Evolutionary conservation across 2,329 filamentous ascomycete genomes (phyloP).

Genomic region (Dactylellina haptotyla): DNA sequence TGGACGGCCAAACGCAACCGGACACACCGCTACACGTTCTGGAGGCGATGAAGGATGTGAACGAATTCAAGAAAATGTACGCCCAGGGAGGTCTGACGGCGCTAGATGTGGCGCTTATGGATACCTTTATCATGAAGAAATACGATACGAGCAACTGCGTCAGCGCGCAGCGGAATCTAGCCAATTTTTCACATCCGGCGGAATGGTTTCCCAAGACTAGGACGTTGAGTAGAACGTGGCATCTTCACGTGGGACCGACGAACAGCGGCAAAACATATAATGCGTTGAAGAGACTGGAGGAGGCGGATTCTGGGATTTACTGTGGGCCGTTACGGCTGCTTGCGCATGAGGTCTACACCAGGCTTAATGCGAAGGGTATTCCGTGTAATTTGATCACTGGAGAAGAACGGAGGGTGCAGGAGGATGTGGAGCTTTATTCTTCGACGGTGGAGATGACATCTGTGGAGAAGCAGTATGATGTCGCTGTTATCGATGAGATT

Average conservation of each 20-base stretch:
- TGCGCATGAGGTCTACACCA: slow-evolving; percentile 93
- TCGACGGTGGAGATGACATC: slow-evolving; percentile 95
- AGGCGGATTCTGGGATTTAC: slow-evolving; percentile 80
- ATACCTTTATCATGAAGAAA: slow-evolving; percentile 45
- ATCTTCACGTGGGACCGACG: slow-evolving; percentile 94
- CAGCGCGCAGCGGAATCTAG: slow-evolving; percentile 37
- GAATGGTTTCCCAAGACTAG: slow-evolving; percentile 94
- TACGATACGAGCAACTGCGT: slow-evolving; percentile 36
- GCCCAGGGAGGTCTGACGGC: slow-evolving; percentile 31
- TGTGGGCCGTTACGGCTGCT: slow-evolving; percentile 88
- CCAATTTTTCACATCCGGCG: slow-evolving; percentile 66
- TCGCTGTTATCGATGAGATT: slow-evolving; percentile 97
- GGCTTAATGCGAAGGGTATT: slow-evolving; percentile 80
- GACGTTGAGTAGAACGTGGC: slow-evolving; percentile 80
- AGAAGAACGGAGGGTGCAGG: slow-evolving; percentile 79
- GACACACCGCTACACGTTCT: slow-evolving; percentile 8
- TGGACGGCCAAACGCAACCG: not conserved
- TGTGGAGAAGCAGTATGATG: slow-evolving; percentile 72
- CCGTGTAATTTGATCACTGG: slow-evolving; percentile 85
- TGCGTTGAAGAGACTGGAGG: slow-evolving; percentile 84
- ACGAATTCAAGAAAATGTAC: slow-evolving; percentile 44
- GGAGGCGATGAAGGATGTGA: slow-evolving; percentile 6
- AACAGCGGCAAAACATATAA: slow-evolving; percentile 99
- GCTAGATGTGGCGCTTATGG: slow-evolving; percentile 47
- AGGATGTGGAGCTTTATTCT: slow-evolving; percentile 73